A percentile compares a stretch with the other conserved stretches of the same genome.
These are phyloP conservation scores for Coix lacrymajobi DNA, from an alignment of 176 grass and related monocot species.

Conservation along the genomic window DNA sequence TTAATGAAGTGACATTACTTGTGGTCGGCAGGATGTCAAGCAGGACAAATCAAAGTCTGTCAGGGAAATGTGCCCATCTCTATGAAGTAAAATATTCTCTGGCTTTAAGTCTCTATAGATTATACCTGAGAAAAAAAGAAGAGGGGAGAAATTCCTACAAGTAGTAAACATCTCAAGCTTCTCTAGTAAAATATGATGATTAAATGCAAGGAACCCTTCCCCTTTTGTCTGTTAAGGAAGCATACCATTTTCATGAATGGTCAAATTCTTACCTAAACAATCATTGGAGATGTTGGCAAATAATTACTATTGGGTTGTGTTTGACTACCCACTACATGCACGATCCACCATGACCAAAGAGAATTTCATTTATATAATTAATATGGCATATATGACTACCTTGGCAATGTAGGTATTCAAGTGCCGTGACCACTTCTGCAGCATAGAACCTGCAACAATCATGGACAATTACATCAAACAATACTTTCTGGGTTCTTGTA, in stretches of 20 bases:
- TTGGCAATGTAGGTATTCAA: conserved; percentile 97
- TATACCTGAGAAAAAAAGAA: conserved; percentile 52
- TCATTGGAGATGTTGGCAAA: background rate
- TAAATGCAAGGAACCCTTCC: background rate
- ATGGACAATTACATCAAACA: conserved; percentile 10
- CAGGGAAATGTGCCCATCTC: conserved; percentile 76
- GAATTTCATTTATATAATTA: background rate
- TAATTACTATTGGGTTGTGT: background rate
- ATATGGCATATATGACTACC: conserved; percentile 30
- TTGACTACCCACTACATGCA: background rate
- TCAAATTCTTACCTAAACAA: background rate
- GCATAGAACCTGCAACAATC: conserved; percentile 68
- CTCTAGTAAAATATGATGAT: background rate
- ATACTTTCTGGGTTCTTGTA: background rate
- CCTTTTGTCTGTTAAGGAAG: background rate
- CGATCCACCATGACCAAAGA: background rate
- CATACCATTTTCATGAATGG: background rate
- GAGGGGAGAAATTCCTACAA: background rate
- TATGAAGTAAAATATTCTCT: conserved; percentile 85
- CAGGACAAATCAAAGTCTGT: conserved; percentile 94
- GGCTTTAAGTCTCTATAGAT: conserved; percentile 95
- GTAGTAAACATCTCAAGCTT: background rate
- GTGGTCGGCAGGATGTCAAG: conserved; percentile 73
- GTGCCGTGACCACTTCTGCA: conserved; percentile 83
- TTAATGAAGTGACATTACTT: conserved; percentile 35